Evolutionary conservation across 495 filamentous ascomycete genomes (phyloP).

Genomic region (Xylaria scruposa): DNA sequence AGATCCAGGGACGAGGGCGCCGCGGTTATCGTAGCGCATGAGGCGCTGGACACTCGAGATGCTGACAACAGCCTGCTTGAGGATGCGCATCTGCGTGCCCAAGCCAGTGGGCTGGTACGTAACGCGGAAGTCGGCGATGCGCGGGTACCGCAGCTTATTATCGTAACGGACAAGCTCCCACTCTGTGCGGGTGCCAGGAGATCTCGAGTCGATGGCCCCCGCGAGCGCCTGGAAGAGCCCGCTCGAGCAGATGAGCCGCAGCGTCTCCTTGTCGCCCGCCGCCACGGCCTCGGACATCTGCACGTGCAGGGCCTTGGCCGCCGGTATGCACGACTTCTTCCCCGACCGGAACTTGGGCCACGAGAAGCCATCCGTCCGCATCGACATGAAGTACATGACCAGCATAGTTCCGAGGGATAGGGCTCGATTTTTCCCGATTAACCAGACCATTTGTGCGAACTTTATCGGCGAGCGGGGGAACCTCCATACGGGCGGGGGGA

Average conservation of each 20-base stretch:
- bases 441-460: conserved; percentile 35
- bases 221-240: conserved; percentile 64
- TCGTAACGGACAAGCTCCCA: conserved; percentile 75
- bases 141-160: conserved; percentile 51
- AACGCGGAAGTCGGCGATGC: conserved; percentile 66
- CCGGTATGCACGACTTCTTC: conserved; percentile 49
- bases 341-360: conserved; percentile 47
- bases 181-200: conserved; percentile 51
- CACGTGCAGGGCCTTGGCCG: conserved; percentile 66
- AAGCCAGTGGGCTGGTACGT: conserved; percentile 52
- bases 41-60: conserved; percentile 72
- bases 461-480: conserved; percentile 34
- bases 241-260: conserved; percentile 65
- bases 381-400: conserved; percentile 36
- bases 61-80: conserved; percentile 76
- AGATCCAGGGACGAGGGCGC: conserved; percentile 50
- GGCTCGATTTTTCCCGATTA: conserved; percentile 26
- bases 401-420: conserved; percentile 18
- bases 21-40: conserved; percentile 46
- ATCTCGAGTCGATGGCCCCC: conserved; percentile 62
- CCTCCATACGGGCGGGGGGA: conserved; percentile 36
- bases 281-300: conserved; percentile 78
- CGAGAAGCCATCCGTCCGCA: conserved; percentile 35
- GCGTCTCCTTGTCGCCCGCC: conserved; percentile 60
- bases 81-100: conserved; percentile 37